Conservation (phyloP, 306 rosid genomes). For the Parietaria judaica region DNA sequence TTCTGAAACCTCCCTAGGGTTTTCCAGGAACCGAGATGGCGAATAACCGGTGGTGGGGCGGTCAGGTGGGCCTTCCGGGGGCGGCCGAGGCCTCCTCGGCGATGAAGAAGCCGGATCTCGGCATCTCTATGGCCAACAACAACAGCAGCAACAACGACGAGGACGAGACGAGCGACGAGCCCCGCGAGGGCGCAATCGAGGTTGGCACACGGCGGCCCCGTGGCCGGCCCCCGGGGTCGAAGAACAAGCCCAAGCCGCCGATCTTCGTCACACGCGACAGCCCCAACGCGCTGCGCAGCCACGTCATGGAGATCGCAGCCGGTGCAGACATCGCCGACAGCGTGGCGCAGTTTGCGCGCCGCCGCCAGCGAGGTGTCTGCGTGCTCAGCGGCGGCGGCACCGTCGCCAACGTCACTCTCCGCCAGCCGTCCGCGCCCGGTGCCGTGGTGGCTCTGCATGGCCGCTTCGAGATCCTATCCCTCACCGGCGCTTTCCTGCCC, state of each 20-base stretch:
- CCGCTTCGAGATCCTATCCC: conserved; percentile 62
- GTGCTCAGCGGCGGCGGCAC: conserved; percentile 64
- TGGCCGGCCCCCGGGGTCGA: conserved; percentile 72
- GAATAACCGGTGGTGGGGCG: conserved; percentile 74
- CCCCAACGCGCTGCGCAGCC: conserved; percentile 80
- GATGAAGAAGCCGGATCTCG: conserved; percentile 61
- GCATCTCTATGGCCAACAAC: conserved; percentile 51
- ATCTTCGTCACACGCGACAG: conserved; percentile 73
- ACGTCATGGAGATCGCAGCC: conserved; percentile 72
- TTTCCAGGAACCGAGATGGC: conserved; percentile 32
- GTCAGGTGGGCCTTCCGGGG: conserved; percentile 45
- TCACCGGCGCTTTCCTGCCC: conserved; percentile 61
- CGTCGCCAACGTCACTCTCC: conserved; percentile 57
- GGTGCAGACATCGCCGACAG: conserved; percentile 61
- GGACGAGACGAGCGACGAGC: conserved; percentile 62
- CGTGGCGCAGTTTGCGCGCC: conserved; percentile 58
- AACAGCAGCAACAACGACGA: conserved; percentile 43
- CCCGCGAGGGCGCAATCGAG: conserved; percentile 58
- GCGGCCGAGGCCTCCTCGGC: conserved; percentile 34
- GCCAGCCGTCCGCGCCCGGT: conserved; percentile 51
- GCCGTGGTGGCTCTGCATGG: conserved; percentile 66
- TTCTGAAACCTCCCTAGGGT: no score
- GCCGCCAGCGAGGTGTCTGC: conserved; percentile 62
- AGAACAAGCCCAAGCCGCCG: conserved; percentile 71
- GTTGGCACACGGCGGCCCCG: conserved; percentile 42